phyloP scores from a whole-genome alignment of 495 filamentous ascomycete species.

The Trichoderma asperelloides region DNA sequence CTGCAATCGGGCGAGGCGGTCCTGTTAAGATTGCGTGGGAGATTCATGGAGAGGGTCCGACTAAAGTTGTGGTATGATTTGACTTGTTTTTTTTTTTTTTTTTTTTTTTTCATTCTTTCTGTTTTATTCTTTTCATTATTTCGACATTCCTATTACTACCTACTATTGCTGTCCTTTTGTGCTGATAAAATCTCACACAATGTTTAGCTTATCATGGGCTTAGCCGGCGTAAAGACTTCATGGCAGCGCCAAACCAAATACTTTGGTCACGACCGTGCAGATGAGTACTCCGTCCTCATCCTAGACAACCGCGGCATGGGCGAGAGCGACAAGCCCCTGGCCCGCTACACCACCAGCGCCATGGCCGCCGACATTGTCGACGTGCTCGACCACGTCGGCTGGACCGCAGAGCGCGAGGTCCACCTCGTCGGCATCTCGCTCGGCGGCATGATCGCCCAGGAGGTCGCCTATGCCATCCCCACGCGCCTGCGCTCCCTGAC shows the following conservation, averaged over 20 bases:
- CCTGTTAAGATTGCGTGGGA: conserved; percentile 67
- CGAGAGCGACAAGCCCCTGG: conserved; percentile 60
- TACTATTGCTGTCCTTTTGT: too few species aligned
- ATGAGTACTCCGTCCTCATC: conserved; percentile 60
- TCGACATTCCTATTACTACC: not conserved
- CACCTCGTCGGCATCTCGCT: conserved; percentile 69
- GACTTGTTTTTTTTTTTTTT: too few species aligned
- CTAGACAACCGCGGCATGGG: conserved; percentile 79
- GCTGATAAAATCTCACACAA: too few species aligned
- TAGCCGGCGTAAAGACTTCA: conserved; percentile 49
- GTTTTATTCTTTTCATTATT: conserved; percentile 5
- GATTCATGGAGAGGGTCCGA: conserved; percentile 64
- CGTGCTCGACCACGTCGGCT: conserved; percentile 57
- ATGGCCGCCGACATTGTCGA: conserved; percentile 71
- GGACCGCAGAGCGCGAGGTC: conserved; percentile 51
- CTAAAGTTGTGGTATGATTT: conserved; percentile 60
- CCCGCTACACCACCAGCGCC: conserved; percentile 61
- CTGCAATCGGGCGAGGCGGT: conserved; percentile 56
- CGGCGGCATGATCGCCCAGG: conserved; percentile 86
- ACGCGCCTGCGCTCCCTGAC: conserved; percentile 53
- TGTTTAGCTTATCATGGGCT: conserved; percentile 59
- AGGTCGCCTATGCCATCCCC: conserved; percentile 57
- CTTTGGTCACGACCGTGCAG: conserved; percentile 61
- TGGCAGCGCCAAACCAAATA: conserved; percentile 73
- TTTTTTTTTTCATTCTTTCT: not conserved